A percentile compares a stretch with the other conserved stretches of the same genome.
phyloP scores from a whole-genome alignment of 176 grass and related monocot genomes.

The Oryza coarctata region DNA sequence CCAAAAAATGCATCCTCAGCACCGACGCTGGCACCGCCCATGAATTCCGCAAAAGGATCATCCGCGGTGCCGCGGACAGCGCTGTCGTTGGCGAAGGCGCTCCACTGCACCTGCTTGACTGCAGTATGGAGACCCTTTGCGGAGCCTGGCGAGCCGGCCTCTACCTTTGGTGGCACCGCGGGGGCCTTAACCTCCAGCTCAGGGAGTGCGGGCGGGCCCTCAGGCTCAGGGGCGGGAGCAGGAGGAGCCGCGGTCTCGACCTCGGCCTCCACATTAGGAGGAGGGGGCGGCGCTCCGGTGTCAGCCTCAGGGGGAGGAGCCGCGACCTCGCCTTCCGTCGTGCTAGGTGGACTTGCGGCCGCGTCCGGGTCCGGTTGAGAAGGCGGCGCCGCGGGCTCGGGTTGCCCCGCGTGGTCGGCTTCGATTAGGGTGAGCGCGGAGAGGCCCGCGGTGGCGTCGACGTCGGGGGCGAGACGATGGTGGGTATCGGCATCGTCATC shows the following conservation, averaged over 20 bases:
- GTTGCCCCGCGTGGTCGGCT: neutral
- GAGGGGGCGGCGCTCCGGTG: neutral
- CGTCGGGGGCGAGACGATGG: neutral
- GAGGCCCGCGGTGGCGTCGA: slow-evolving; percentile 29
- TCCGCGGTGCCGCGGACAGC: neutral
- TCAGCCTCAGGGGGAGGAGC: neutral
- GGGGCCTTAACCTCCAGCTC: neutral
- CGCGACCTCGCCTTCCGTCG: too few species aligned
- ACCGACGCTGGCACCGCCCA: neutral
- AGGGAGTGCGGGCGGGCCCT: neutral
- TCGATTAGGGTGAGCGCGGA: slow-evolving; percentile 40
- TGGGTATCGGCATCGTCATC: slow-evolving; percentile 45
- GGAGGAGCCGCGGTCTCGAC: neutral
- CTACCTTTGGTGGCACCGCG: neutral
- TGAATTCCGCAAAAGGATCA: slow-evolving; percentile 35
- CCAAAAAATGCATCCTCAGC: slow-evolving; percentile 30
- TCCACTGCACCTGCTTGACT: slow-evolving; percentile 91
- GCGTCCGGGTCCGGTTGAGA: neutral
- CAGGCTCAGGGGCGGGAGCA: neutral
- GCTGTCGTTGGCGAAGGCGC: slow-evolving; percentile 47
- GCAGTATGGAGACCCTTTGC: slow-evolving; percentile 39
- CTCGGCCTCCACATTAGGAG: neutral
- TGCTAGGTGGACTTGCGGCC: too few species aligned
- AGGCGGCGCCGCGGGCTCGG: neutral
- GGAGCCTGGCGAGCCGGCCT: slow-evolving; percentile 29